phyloP scores from a whole-genome alignment of 345 rosid genomes.

The Raphanus sativus region DNA sequence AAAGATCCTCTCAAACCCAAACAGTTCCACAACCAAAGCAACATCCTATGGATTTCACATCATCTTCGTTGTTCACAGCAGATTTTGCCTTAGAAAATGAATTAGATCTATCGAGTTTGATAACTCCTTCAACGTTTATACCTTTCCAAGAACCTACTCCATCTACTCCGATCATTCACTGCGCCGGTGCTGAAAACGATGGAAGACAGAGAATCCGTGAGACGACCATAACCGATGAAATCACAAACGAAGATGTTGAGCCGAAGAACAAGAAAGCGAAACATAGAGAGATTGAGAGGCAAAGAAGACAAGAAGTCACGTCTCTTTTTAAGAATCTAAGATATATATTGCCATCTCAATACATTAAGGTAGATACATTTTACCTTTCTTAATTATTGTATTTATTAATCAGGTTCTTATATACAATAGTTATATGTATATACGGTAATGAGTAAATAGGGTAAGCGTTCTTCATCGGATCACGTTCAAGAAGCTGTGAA shows the following conservation, averaged over 20 bases:
- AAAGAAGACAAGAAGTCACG: slow-evolving; percentile 26
- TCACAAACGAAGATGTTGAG: not conserved
- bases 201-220: slow-evolving; percentile 1
- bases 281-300: slow-evolving; percentile 30
- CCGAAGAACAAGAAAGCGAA: slow-evolving; percentile 14
- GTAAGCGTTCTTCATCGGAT: slow-evolving; percentile 33
- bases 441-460: slow-evolving; percentile 3
- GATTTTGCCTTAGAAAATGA: slow-evolving; percentile 12
- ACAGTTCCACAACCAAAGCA: not conserved
- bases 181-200: not conserved
- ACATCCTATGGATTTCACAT: slow-evolving; percentile 18
- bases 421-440: too few relatives aligned
- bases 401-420: not conserved
- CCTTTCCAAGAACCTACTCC: slow-evolving; percentile 20
- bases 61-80: slow-evolving; percentile 7
- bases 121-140: slow-evolving; percentile 16
- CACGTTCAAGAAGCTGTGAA: slow-evolving; percentile 26
- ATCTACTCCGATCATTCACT: not conserved
- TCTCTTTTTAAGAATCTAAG: slow-evolving; percentile 24
- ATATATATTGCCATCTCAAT: slow-evolving; percentile 22
- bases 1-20: not conserved
- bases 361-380: slow-evolving; percentile 14
- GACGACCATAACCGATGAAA: not conserved
- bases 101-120: slow-evolving; percentile 15
- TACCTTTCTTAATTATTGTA: not conserved